Percentiles rank a stretch among this genome's conserved stretches.
Conservation (phyloP, 345 rosid genomes). For the Cardamine resedifolia region DNA sequence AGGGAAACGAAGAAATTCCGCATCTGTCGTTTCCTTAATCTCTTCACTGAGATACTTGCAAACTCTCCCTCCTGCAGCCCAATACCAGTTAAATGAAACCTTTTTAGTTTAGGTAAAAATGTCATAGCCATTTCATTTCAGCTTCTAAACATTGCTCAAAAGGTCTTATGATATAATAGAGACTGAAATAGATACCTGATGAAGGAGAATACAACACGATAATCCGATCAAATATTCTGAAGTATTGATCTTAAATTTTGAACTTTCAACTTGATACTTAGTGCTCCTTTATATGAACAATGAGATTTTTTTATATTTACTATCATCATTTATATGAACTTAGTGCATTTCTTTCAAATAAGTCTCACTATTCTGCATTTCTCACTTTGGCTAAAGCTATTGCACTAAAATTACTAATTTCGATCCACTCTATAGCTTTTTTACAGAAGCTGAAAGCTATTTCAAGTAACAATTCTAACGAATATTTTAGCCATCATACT, state of each 20-base stretch:
- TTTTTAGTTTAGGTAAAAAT: neutral
- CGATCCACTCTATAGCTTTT: neutral
- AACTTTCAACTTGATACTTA: conserved; percentile 4
- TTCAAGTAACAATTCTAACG: neutral
- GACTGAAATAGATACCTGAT: neutral
- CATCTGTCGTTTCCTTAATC: conserved; percentile 88
- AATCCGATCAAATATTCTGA: neutral
- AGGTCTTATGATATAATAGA: conserved; percentile 1
- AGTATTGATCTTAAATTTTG: neutral
- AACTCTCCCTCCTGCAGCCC: conserved; percentile 78
- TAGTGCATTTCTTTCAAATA: neutral
- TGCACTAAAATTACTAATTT: conserved; percentile 12
- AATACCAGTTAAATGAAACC: conserved; percentile 11
- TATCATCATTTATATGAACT: neutral
- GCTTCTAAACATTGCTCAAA: neutral
- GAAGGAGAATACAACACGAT: neutral
- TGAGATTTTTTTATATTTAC: neutral
- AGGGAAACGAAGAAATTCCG: conserved; percentile 87
- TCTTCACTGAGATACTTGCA: conserved; percentile 75
- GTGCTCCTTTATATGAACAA: neutral
- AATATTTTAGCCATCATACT: neutral
- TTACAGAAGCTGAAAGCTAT: neutral
- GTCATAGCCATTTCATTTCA: neutral
- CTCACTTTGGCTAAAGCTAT: neutral
- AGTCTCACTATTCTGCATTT: neutral